Percentiles rank a stretch among this genome's conserved stretches.
Conservation (phyloP, 2,329 filamentous ascomycete species). For the Alternaria alternata region DNA sequence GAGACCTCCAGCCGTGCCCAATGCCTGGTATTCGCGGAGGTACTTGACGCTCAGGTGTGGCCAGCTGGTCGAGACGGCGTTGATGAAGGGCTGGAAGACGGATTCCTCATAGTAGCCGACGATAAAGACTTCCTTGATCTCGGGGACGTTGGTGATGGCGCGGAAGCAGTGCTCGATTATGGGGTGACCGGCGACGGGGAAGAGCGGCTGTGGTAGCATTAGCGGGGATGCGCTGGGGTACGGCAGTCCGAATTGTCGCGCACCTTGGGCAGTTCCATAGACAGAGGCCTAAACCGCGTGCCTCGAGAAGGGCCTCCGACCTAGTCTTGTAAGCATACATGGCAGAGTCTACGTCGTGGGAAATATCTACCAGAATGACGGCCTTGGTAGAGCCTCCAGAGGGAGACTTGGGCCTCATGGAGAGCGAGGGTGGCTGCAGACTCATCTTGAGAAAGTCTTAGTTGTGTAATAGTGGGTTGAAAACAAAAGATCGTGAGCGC, state of each 20-base stretch:
- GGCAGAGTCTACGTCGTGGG: conserved; percentile 11
- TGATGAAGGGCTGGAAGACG: conserved; percentile 98
- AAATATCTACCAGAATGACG: conserved; percentile 80
- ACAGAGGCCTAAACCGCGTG: conserved; percentile 93
- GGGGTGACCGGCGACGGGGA: conserved; percentile 96
- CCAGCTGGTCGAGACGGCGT: conserved; percentile 84
- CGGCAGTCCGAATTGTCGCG: conserved; percentile 29
- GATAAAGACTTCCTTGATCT: conserved; percentile 94
- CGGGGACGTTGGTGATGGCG: conserved; percentile 87
- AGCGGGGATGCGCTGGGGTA: conserved; percentile 24
- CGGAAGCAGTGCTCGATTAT: conserved; percentile 98
- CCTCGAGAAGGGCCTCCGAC: conserved; percentile 95
- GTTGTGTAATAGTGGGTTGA: not conserved
- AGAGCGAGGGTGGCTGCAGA: conserved; percentile 49
- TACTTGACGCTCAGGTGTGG: conserved; percentile 91
- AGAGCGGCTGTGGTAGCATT: conserved; percentile 74
- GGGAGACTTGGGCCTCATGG: conserved; percentile 46
- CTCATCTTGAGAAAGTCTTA: conserved; percentile 38
- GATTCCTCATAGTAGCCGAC: conserved; percentile 99
- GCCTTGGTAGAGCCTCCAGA: conserved; percentile 76
- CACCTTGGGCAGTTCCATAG: conserved; percentile 95
- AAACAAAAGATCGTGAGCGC: not conserved
- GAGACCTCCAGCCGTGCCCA: conserved; percentile 93
- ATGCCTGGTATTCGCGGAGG: conserved; percentile 93
- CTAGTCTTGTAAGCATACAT: conserved; percentile 58